These are phyloP conservation scores for Populus simonii DNA, from an alignment of 345 rosid genomes.

Conservation along the genomic window DNA sequence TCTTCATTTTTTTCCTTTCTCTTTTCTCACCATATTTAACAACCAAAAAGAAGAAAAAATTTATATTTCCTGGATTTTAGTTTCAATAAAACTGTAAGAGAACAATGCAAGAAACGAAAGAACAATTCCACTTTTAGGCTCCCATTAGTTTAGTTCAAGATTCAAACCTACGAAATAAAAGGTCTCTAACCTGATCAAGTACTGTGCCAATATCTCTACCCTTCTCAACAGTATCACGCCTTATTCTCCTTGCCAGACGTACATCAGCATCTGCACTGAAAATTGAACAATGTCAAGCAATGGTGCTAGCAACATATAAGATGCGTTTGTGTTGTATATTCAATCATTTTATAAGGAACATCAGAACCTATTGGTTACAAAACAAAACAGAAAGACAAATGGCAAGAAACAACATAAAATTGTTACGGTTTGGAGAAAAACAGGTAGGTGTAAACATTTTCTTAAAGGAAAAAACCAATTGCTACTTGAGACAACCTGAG, in stretches of 20 bases:
- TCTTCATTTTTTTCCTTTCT: neutral
- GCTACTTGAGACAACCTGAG: neutral
- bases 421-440: neutral
- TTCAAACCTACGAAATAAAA: neutral
- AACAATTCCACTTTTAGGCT: neutral
- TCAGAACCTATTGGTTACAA: neutral
- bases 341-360: neutral
- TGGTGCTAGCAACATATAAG: conserved; percentile 25
- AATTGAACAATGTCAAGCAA: conserved; percentile 39
- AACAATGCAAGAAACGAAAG: neutral
- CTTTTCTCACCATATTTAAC: neutral
- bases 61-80: neutral
- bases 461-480: neutral
- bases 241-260: conserved; percentile 94
- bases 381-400: neutral
- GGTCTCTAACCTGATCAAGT: conserved; percentile 79
- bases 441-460: neutral
- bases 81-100: neutral
- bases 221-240: conserved; percentile 86
- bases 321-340: neutral
- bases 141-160: neutral
- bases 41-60: neutral
- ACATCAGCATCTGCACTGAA: conserved; percentile 98
- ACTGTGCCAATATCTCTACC: conserved; percentile 84
- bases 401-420: neutral